These are phyloP conservation scores for Chlorella sp. DNA, from an alignment of 139 green algal genomes.

Conservation along the genomic window DNA sequence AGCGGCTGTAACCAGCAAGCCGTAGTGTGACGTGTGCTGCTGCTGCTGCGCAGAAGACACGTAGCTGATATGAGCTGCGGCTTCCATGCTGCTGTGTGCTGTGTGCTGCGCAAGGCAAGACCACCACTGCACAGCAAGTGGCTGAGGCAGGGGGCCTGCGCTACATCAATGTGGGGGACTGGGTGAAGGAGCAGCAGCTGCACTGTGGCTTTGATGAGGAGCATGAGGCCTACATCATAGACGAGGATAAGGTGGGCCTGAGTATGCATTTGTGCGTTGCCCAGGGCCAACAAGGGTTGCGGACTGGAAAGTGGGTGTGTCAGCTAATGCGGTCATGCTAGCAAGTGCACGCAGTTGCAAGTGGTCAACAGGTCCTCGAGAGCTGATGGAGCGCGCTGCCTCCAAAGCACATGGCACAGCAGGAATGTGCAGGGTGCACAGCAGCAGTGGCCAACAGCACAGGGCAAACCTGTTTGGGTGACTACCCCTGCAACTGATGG, in stretches of 20 bases:
- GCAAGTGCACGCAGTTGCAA: background rate
- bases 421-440: background rate
- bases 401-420: background rate
- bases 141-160: slow-evolving; percentile 48
- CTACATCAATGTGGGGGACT: slow-evolving; percentile 82
- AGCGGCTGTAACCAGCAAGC: too few relatives aligned
- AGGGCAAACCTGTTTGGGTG: background rate
- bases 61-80: too few relatives aligned
- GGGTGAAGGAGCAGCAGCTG: slow-evolving; percentile 72
- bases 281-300: too few relatives aligned
- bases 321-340: too few relatives aligned
- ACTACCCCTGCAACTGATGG: background rate
- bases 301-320: too few relatives aligned
- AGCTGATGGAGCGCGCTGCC: too few relatives aligned
- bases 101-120: too few relatives aligned
- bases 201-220: slow-evolving; percentile 85
- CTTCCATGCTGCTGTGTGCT: too few relatives aligned
- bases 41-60: too few relatives aligned
- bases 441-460: background rate
- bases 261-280: too few relatives aligned
- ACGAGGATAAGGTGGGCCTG: slow-evolving; percentile 99
- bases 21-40: too few relatives aligned
- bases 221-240: slow-evolving; percentile 74
- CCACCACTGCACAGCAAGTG: slow-evolving; percentile 61
- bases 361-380: background rate